These are phyloP conservation scores for Vachellia collinsii DNA, from an alignment of 306 rosid genomes.

Conservation along the genomic window DNA sequence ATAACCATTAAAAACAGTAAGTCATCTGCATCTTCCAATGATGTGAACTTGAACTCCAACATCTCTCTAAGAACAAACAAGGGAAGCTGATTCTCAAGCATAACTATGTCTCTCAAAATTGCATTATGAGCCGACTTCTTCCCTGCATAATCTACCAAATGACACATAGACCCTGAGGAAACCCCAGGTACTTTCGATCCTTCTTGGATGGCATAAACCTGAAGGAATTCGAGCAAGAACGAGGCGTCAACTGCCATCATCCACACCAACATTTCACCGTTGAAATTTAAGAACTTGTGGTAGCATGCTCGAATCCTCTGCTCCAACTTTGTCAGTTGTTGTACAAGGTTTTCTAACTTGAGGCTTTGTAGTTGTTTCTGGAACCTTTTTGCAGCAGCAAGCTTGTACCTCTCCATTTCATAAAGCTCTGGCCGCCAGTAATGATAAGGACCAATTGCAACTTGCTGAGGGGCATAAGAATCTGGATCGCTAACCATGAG, in stretches of 20 bases:
- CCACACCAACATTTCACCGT: conserved; percentile 75
- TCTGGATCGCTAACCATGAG: conserved; percentile 60
- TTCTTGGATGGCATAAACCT: conserved; percentile 51
- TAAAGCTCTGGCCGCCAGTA: conserved; percentile 70
- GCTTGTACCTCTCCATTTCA: conserved; percentile 79
- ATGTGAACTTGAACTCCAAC: conserved; percentile 51
- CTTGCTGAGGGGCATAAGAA: conserved; percentile 73
- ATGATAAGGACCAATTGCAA: conserved; percentile 84
- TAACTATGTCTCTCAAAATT: conserved; percentile 70
- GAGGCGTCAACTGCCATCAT: conserved; percentile 76
- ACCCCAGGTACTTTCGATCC: conserved; percentile 37
- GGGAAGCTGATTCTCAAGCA: conserved; percentile 91
- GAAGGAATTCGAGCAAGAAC: conserved; percentile 74
- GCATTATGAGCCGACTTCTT: conserved; percentile 63
- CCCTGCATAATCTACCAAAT: conserved; percentile 65
- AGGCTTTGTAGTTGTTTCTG: conserved; percentile 51
- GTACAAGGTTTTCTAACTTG: conserved; percentile 53
- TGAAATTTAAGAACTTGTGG: conserved; percentile 73
- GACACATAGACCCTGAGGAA: conserved; percentile 62
- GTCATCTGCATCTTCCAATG: conserved; percentile 52
- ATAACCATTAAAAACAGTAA: conserved; percentile 53
- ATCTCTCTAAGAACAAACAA: conserved; percentile 60
- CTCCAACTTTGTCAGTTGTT: conserved; percentile 55
- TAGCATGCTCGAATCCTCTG: conserved; percentile 58
- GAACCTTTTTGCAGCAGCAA: conserved; percentile 62